Evolutionary conservation across 305 asterid species (phyloP), one percentile per base, ranked within the genome.

Genomic region (Fraxinus platypoda): DNA sequence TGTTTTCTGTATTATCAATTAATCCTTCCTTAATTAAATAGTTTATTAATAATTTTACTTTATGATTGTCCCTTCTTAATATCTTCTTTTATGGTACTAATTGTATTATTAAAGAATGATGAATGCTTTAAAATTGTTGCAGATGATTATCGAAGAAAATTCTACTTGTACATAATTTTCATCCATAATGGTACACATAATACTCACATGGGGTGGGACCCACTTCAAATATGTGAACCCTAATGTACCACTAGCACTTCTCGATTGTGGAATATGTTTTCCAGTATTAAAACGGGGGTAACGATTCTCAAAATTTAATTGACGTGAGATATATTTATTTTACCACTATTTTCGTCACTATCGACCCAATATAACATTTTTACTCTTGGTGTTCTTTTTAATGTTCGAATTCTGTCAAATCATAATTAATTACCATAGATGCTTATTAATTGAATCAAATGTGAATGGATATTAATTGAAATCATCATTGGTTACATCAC

Each of bases 1-100:
- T 88, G 93, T 82, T 87, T 86, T 81, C 81, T 79, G 74, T 66
- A 28, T 37, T 66, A 66, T 66, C 31, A 66, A 25, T 66, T 66
- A 11, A 66, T 66, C 33, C 74, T 66, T 28, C 28, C 19, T 26
- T 9, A 4, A 26, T 26, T 25, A 25, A 66, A 25, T 11, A 0
- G 7, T 31, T 41, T 43, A 8, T 11, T 54, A 12, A 0, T 82
- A 21, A 15, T 41, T 52, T 52, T 70, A 4, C 28, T 43, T 77
- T 82, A 77, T 66, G 30, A 82, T 82, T 46, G 59, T 46, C 78
- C 41, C 77, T 49, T 70, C 0, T 23, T 3, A 21, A 7, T 52
- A 52, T 62, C 5, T 21, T 62, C 31, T 62, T 21, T 21, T 9
- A 23, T 23, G 28, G 34, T 5, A 59, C 70, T 59, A 43, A 43